Percentiles rank a stretch among this genome's conserved stretches.
phyloP scores from a whole-genome alignment of 352 stramenopile genomes.

The Phytophthora citrophthora region DNA sequence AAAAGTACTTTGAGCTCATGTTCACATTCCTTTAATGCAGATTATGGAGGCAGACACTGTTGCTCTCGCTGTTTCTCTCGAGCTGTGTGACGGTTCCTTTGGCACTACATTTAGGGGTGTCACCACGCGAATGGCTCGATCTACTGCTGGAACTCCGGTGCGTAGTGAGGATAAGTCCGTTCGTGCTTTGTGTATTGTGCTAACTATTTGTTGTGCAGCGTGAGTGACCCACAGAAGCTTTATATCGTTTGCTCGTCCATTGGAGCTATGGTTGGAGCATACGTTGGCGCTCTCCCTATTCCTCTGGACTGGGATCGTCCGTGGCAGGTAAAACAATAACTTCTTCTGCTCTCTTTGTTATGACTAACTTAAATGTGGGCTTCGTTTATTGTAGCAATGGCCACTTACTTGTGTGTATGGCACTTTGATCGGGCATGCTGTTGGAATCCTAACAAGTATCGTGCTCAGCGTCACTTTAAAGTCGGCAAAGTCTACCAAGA shows the following conservation, averaged over 20 bases:
- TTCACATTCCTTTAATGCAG: slow-evolving; percentile 33
- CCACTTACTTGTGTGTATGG: slow-evolving; percentile 86
- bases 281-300: slow-evolving; percentile 80
- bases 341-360: background rate
- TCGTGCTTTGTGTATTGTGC: background rate
- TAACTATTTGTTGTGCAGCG: slow-evolving; percentile 28
- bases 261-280: slow-evolving; percentile 67
- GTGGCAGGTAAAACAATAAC: slow-evolving; percentile 68
- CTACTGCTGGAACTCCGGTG: slow-evolving; percentile 66
- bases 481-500: slow-evolving; percentile 25
- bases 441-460: slow-evolving; percentile 45
- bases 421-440: slow-evolving; percentile 49
- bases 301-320: slow-evolving; percentile 89
- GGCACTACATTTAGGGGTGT: slow-evolving; percentile 44
- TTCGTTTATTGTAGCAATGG: slow-evolving; percentile 68
- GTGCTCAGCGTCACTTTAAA: slow-evolving; percentile 12
- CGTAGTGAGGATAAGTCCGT: background rate
- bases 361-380: slow-evolving; percentile 1
- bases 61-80: slow-evolving; percentile 67
- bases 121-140: slow-evolving; percentile 49
- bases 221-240: slow-evolving; percentile 46
- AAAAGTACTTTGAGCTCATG: slow-evolving; percentile 1
- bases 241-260: slow-evolving; percentile 62
- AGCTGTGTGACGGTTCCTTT: slow-evolving; percentile 55
- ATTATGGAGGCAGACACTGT: slow-evolving; percentile 62